These are phyloP conservation scores for Musa troglodytarum DNA, from an alignment of 176 grass and related monocot species.

Conservation along the genomic window DNA sequence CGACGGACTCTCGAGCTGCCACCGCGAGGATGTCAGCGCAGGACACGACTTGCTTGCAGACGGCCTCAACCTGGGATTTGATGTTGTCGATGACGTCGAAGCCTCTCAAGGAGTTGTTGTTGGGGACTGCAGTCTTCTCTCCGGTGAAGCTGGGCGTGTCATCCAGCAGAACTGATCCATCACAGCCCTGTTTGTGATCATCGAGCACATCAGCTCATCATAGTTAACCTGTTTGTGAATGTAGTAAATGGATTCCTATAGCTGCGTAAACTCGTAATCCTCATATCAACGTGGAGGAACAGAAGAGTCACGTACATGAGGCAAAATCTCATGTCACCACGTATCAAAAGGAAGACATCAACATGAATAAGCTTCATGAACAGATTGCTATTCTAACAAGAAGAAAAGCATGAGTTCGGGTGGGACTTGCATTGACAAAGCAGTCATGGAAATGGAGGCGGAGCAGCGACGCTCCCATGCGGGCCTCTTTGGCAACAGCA, in stretches of 20 bases:
- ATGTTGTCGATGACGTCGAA: constrained; percentile 2
- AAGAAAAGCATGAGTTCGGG: no score
- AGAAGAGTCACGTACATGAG: no score
- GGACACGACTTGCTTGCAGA: constrained; percentile 5
- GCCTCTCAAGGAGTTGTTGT: not conserved
- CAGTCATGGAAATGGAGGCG: not conserved
- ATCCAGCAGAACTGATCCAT: not conserved
- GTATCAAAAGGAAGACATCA: no score
- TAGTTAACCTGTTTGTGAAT: no score
- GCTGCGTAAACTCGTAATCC: no score
- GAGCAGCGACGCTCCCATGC: not conserved
- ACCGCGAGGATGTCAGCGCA: constrained; percentile 13
- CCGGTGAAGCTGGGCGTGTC: not conserved
- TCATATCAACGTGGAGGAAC: no score
- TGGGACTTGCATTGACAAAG: not conserved
- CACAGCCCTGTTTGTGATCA: not conserved
- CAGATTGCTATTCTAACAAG: no score
- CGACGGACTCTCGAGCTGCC: not conserved
- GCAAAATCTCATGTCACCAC: no score
- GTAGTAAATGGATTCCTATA: no score
- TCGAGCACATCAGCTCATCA: no score
- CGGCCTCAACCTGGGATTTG: not conserved
- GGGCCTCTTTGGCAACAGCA: not conserved
- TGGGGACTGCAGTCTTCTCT: not conserved
- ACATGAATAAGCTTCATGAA: no score